Evolutionary conservation across 768 basidiomycete genomes (phyloP).

Genomic region (Flagelloscypha sp.): DNA sequence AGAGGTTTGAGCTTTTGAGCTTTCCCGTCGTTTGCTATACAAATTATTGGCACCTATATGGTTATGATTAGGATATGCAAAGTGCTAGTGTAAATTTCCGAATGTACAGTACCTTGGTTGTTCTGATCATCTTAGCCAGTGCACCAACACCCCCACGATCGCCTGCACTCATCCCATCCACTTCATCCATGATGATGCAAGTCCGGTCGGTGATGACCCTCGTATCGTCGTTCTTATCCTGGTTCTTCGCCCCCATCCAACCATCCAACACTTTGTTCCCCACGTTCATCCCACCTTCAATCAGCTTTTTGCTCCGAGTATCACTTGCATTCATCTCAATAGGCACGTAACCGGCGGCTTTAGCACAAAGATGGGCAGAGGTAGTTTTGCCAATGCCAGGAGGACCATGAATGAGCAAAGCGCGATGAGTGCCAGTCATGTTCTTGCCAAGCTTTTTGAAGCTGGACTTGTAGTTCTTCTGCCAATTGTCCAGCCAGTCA

Average conservation of each 20-base stretch:
- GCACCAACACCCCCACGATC: constrained; percentile 97
- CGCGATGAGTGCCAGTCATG: constrained; percentile 72
- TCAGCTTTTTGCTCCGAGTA: constrained; percentile 89
- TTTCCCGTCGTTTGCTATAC: constrained; percentile 87
- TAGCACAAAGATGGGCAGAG: constrained; percentile 86
- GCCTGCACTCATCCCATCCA: constrained; percentile 97
- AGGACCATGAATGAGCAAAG: constrained; percentile 84
- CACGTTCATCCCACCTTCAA: constrained; percentile 89
- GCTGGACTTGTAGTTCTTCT: constrained; percentile 54
- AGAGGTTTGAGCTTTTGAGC: constrained; percentile 92
- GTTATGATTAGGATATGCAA: neutral
- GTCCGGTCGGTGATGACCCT: constrained; percentile 69
- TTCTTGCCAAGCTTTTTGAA: constrained; percentile 95
- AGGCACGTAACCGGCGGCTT: constrained; percentile 82
- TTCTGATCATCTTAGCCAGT: constrained; percentile 84
- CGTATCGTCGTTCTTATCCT: too few species aligned
- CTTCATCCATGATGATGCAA: constrained; percentile 98
- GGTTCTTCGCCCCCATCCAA: constrained; percentile 72
- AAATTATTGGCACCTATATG: constrained; percentile 85
- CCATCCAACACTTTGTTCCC: constrained; percentile 85
- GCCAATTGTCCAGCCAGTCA: constrained; percentile 84
- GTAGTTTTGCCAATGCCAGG: constrained; percentile 99
- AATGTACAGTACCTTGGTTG: constrained; percentile 75
- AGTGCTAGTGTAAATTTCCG: neutral
- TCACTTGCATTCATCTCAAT: constrained; percentile 98